Evolutionary conservation across 495 filamentous ascomycete genomes (phyloP), one percentile per base, ranked within the genome.

Genomic region (Cercophora sp.): DNA sequence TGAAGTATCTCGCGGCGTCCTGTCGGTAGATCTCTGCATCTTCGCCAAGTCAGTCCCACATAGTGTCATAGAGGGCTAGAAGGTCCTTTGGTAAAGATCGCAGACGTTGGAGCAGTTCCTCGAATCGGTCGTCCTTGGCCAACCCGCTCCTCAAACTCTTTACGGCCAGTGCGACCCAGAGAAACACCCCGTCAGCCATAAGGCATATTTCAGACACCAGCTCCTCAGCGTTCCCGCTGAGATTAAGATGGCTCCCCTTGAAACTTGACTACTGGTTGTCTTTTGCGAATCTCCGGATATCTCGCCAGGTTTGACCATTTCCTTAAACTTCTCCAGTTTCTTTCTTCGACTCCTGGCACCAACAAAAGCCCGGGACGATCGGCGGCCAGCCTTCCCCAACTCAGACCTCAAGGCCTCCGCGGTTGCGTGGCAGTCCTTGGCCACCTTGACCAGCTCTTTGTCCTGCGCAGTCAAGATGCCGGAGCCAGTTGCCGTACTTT

Each of bases 171-270:
- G 37, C 29, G 13, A 71, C 63, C 73, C 73, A 75, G 1, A 74
- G 59, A 50, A 72, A 76, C 4, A 76, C 70, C 0, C 73, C 68
- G 10, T 50, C 43, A 6, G 70, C 57, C n/a, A n/a, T n/a, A n/a
- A n/a, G n/a, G n/a, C n/a, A n/a, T n/a, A n/a, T n/a, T n/a, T n/a
- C n/a, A n/a, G n/a, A n/a, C n/a, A n/a, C n/a, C n/a, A n/a, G n/a
- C n/a, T n/a, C n/a, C n/a, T n/a, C n/a, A n/a, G n/a, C n/a, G n/a
- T n/a, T n/a, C n/a, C n/a, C n/a, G n/a, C n/a, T n/a, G n/a, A n/a
- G n/a, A n/a, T n/a, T n/a, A n/a, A n/a, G n/a, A n/a, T n/a, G n/a
- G n/a, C n/a, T n/a, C n/a, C n/a, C n/a, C n/a, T n/a, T n/a, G n/a
- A n/a, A n/a, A n/a, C n/a, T n/a, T n/a, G n/a, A n/a, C n/a, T n/a